Conservation (phyloP, 441 rosid genomes). For the Croton setiger region DNA sequence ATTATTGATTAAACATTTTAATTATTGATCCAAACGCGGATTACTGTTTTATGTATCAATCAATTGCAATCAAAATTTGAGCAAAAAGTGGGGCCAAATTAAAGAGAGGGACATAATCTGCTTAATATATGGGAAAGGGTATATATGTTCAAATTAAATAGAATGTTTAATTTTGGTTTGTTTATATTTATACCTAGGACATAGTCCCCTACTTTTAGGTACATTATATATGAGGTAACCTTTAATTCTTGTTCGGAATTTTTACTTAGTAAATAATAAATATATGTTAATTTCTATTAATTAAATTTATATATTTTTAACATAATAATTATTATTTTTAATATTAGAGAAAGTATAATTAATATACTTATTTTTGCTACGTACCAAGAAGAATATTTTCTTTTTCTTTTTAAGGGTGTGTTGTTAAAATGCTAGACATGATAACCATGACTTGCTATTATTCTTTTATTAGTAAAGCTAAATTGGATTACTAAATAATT, state of each 20-base stretch:
- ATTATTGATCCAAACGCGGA: conserved; percentile 8
- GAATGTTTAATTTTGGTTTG: not conserved
- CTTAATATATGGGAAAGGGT: conserved; percentile 5
- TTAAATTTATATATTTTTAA: too few species aligned
- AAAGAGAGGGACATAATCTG: conserved; percentile 15
- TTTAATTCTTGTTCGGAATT: too few species aligned
- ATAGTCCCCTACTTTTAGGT: not conserved
- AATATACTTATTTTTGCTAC: too few species aligned
- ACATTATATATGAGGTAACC: not conserved
- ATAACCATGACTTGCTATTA: too few species aligned
- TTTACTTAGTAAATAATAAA: too few species aligned
- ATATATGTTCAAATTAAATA: not conserved
- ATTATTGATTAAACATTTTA: not conserved
- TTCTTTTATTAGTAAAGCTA: too few species aligned
- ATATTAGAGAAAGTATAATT: too few species aligned
- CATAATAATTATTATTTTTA: too few species aligned
- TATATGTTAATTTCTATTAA: too few species aligned
- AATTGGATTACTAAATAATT: too few species aligned
- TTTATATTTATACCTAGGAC: too few species aligned
- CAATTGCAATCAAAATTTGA: not conserved
- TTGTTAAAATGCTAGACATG: not conserved
- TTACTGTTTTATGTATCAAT: not conserved
- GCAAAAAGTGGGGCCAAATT: conserved; percentile 1
- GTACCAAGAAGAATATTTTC: too few species aligned
- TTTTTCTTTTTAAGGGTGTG: not conserved